Base-by-base conservation (phyloP, 2,329 filamentous ascomycete genomes). In the Neopestalotiopsis clavispora region DNA sequence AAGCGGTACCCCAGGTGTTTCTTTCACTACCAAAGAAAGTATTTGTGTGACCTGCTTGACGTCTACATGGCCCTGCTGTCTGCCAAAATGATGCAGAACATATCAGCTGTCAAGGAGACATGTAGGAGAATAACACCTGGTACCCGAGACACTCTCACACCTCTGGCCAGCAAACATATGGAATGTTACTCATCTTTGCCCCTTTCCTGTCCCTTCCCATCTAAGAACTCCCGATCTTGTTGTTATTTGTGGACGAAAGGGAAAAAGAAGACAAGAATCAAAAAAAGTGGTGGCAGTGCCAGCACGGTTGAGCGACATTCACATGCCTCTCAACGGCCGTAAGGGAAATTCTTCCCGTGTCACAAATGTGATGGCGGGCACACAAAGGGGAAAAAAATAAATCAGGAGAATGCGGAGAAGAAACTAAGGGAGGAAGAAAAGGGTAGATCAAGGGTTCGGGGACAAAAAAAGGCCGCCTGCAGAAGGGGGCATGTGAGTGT, bases 311-410 rank as follows among this genome's bases (percentile, higher is more conserved):
- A 17, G n/a, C 57, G 17, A 14, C 7, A 30, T 59, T 34, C 23
- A 13, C 59, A 62, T 62, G 59, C 59, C 59, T 62, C 17, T 14
- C 59, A 62, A 62, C 59, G 59, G 59, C 59, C 59, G 59, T 62
- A 62, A 62, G 59, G 32, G 45, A 52, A 20, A 3, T 40, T 6
- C 9, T 30, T 40, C n/a, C 59, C 34, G 59, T 62, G 59, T 30
- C n/a, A 62, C 59, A 17, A 20, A 10, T 30, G 59, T 10, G 12
- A 23, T 14, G 5, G 13, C 30, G 23, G 57, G 23, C 20, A 52
- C 45, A 52, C 45, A 20, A 52, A 6, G 30, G 30, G 13, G 30
- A 17, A 28, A 59, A 28, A 28, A 17, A 59, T 30, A 23, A 28
- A 59, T 30, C 14, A 56, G 14, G 20, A 14, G 20, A 14, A 56